Base-by-base conservation (phyloP, 202 grass and related monocot genomes). In the Setaria viridis region DNA sequence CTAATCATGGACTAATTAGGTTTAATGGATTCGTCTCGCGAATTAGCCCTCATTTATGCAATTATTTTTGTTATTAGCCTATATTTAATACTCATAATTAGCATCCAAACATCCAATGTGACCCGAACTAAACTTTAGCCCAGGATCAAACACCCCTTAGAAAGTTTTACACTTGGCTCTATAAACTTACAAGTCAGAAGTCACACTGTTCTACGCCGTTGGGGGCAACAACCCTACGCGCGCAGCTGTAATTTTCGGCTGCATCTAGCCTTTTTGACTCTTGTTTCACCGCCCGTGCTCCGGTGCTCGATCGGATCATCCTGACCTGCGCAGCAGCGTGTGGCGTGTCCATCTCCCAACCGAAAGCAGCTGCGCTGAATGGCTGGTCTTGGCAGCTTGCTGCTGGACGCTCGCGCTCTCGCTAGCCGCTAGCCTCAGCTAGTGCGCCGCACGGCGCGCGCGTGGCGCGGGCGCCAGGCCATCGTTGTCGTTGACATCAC, bases 371-470 rank as follows among this genome's bases (percentile, higher is more conserved):
- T 20, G 5, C 25, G 25, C 25, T 25, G 25, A 25, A 25, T 25
- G 53, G 41, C 70, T 4, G 42, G 10, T 37, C 49, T 73, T 15
- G 62, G 8, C 32, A 20, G 12, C 29, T 34, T 74, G 47, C 47
- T 53, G 63, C 63, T 66, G 14, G 63, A 6, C 33, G 13, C 63
- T 72, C n/a, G n/a, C 49, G 12, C 12, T 3, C 43, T 46, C 7
- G 43, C 43, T 10, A 10, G 51, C 14, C 51, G 25, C 21, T 25
- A 2, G 19, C 69, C n/a, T n/a, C 49, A 66, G 11, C 62, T 30
- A 51, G 55, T 14, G 76, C 76, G 56, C 67, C 45, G 67, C 67
- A 51, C 15, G 57, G 70, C 11, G 69, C 62, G 62, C 70, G 78
- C n/a, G 51, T 72, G 70, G 70, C 69, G 21, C n/a, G 21, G 9